Evolutionary conservation across 768 basidiomycete genomes (phyloP).

Genomic region (Boletus speciosus): DNA sequence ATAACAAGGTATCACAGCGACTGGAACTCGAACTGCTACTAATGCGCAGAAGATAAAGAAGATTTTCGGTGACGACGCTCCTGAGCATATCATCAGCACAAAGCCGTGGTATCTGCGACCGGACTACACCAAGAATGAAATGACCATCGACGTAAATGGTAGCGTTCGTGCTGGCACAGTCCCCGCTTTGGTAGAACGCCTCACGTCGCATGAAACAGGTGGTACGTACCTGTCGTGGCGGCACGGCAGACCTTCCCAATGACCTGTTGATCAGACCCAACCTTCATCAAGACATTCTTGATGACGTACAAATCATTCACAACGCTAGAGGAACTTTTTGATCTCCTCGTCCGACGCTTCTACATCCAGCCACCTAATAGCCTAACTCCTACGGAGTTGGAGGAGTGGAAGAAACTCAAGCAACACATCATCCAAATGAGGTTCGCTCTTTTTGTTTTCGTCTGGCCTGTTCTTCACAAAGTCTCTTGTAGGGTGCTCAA

Average conservation of each 20-base stretch:
- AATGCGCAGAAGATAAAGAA: conserved; percentile 58
- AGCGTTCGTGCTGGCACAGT: conserved; percentile 85
- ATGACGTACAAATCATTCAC: conserved; percentile 97
- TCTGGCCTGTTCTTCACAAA: neutral
- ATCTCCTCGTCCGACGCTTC: conserved; percentile 78
- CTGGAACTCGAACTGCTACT: conserved; percentile 23
- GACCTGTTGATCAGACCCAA: conserved; percentile 49
- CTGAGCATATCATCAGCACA: conserved; percentile 42
- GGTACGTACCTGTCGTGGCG: conserved; percentile 48
- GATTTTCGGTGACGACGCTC: conserved; percentile 61
- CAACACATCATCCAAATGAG: conserved; percentile 84
- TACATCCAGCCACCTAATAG: conserved; percentile 70
- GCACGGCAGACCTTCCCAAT: neutral
- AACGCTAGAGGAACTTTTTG: conserved; percentile 75
- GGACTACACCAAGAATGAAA: conserved; percentile 75
- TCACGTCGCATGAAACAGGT: conserved; percentile 87
- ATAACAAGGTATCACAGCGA: conserved; percentile 17
- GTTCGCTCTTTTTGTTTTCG: conserved; percentile 41
- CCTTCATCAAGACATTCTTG: conserved; percentile 85
- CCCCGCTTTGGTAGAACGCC: conserved; percentile 77
- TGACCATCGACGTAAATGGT: conserved; percentile 82
- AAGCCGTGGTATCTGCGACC: conserved; percentile 85
- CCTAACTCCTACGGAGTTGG: conserved; percentile 55
- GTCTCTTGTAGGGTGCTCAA: conserved; percentile 64
- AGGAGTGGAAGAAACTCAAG: conserved; percentile 83